phyloP scores from a whole-genome alignment of 257 asterid species.

The Gynochthodes officinalis region DNA sequence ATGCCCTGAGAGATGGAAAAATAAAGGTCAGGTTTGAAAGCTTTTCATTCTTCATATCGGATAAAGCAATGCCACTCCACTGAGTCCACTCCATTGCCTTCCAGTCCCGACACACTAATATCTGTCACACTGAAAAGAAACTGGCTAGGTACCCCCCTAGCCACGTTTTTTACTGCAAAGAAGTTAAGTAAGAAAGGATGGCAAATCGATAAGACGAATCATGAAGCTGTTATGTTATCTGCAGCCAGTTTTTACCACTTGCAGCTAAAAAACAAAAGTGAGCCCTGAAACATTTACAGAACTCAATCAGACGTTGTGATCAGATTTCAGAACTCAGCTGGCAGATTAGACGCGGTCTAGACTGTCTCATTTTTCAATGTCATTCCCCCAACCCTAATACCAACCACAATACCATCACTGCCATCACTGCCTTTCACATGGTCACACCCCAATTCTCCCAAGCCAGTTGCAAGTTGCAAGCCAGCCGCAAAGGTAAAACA shows the following conservation, averaged over 20 bases:
- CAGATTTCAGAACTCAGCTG: neutral
- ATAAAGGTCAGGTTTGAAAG: slow-evolving; percentile 2
- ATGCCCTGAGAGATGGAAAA: neutral
- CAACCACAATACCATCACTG: neutral
- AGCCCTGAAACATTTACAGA: slow-evolving; percentile 2
- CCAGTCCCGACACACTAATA: neutral
- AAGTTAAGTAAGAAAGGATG: neutral
- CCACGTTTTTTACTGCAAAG: slow-evolving; percentile 15
- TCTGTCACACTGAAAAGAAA: neutral
- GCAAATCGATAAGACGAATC: slow-evolving; percentile 1
- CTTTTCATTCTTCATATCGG: slow-evolving; percentile 10
- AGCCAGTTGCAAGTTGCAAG: neutral
- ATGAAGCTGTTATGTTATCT: neutral
- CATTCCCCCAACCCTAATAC: neutral
- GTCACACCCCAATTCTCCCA: neutral
- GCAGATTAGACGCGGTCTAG: neutral
- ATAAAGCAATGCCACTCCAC: slow-evolving; percentile 15
- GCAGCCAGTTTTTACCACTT: slow-evolving; percentile 7
- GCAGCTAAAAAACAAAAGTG: neutral
- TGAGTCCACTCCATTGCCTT: neutral
- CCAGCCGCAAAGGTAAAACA: neutral
- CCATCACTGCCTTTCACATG: neutral
- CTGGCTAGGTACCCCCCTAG: slow-evolving; percentile 15
- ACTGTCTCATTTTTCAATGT: slow-evolving; percentile 15
- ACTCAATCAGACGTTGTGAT: neutral